Evolutionary conservation across 2,329 filamentous ascomycete species (phyloP).

Genomic region (Xylariomycetidae sp.): DNA sequence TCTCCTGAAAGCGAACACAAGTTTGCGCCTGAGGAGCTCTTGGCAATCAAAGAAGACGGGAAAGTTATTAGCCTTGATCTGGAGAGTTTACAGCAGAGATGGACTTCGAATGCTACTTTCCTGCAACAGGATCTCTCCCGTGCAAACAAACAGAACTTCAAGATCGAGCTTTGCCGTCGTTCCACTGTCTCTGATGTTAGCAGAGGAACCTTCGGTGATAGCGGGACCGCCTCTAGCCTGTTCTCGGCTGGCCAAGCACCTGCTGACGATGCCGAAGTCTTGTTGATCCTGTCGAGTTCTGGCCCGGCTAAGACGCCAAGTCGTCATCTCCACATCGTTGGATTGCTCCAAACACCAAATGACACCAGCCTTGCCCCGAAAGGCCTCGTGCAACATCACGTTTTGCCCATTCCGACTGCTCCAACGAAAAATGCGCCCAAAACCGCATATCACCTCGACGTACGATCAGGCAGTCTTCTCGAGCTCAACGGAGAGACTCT

Average conservation of each 20-base stretch:
- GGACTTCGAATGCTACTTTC: conserved; percentile 37
- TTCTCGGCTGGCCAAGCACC: conserved; percentile 41
- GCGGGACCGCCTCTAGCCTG: conserved; percentile 44
- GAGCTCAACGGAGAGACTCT: conserved; percentile 50
- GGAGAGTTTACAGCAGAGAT: conserved; percentile 43
- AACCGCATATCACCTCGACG: conserved; percentile 50
- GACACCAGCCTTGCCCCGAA: conserved; percentile 7
- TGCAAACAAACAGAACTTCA: conserved; percentile 28
- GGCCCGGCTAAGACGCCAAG: conserved; percentile 19
- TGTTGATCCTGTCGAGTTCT: conserved; percentile 44
- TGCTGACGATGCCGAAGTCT: conserved; percentile 43
- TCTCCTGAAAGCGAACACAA: conserved; percentile 19
- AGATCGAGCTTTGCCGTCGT: conserved; percentile 44
- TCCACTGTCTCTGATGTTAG: conserved; percentile 41
- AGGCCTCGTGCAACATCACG: conserved; percentile 23
- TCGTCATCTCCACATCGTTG: conserved; percentile 24
- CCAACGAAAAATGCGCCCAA: conserved; percentile 3
- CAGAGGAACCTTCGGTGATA: conserved; percentile 50
- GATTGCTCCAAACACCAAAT: conserved; percentile 15
- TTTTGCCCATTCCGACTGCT: conserved; percentile 15
- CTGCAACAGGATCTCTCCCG: conserved; percentile 36
- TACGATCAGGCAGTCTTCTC: conserved; percentile 57
- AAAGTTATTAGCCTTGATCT: conserved; percentile 55
- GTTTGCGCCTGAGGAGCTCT: conserved; percentile 28
- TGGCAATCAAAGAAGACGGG: conserved; percentile 56